phyloP scores from a whole-genome alignment of 2,329 filamentous ascomycete genomes.

The Chaetothyriales sp. region DNA sequence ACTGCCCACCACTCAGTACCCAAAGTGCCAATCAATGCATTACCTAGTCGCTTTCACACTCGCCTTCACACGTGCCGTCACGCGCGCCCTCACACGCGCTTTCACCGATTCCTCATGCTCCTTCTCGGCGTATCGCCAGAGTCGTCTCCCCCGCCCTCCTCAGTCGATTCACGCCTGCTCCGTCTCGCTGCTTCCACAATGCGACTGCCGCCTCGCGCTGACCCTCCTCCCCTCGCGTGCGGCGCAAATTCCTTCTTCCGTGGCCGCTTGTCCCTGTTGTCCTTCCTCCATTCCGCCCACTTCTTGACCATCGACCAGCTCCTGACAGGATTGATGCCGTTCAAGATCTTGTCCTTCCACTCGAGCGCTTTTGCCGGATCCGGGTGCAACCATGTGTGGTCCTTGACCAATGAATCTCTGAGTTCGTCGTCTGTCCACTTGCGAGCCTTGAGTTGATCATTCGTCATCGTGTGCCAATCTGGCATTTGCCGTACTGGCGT shows the following conservation, averaged over 20 bases:
- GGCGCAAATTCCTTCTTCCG: constrained; percentile 11
- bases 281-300: constrained; percentile 16
- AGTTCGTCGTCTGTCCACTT: constrained; percentile 18
- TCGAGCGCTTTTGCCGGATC: constrained; percentile 12
- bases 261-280: constrained; percentile 16
- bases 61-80: too few relatives aligned
- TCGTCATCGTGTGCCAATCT: constrained; percentile 6
- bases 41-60: too few relatives aligned
- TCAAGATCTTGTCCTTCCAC: constrained; percentile 15
- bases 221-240: background rate
- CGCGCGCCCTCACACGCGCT: background rate
- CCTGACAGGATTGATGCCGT: constrained; percentile 16
- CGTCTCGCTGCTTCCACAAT: background rate
- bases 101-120: background rate
- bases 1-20: too few relatives aligned
- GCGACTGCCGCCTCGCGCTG: background rate
- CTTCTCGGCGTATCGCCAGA: background rate
- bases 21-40: too few relatives aligned
- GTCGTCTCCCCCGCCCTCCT: background rate
- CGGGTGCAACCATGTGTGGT: constrained; percentile 14
- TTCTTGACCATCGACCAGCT: constrained; percentile 18
- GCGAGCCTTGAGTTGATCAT: constrained; percentile 6
- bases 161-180: background rate
- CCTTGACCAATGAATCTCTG: constrained; percentile 10
- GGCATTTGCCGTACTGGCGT: background rate